Evolutionary conservation across 129 eudicot species (phyloP).

Genomic region (Escallonia rubra): DNA sequence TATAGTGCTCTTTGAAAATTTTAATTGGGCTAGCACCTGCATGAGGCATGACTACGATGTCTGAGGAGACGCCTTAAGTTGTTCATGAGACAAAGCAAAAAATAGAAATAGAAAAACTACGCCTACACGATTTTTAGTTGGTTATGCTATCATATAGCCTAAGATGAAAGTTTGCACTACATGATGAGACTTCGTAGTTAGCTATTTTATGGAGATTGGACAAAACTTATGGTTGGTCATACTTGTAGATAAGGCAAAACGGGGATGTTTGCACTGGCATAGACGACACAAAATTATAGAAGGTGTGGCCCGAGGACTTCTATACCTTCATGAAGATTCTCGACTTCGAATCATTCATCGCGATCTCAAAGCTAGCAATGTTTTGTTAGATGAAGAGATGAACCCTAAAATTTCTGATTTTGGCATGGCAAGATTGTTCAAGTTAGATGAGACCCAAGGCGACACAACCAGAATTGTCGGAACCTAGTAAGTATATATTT

Average conservation of each 20-base stretch:
- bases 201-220: no score
- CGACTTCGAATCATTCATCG: slow-evolving; percentile 42
- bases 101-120: not conserved
- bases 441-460: no score
- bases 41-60: no score
- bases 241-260: slow-evolving; percentile 17
- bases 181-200: not conserved
- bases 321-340: slow-evolving; percentile 51
- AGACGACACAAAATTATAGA: slow-evolving; percentile 33
- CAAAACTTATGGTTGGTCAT: not conserved
- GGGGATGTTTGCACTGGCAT: slow-evolving; percentile 25
- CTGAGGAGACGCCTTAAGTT: not conserved
- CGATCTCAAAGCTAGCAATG: slow-evolving; percentile 46
- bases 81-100: not conserved
- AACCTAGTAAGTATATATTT: no score
- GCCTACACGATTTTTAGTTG: not conserved
- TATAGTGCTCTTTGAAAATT: not conserved
- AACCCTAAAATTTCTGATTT: no score
- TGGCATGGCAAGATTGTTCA: no score
- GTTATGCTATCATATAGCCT: not conserved
- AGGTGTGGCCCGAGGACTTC: slow-evolving; percentile 39
- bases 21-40: not conserved
- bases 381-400: not conserved
- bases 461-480: no score
- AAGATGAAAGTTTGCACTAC: not conserved